Base-by-base conservation (phyloP, 1,284 basidiomycete species). In the Apiotrichum mycotoxinovorans region DNA sequence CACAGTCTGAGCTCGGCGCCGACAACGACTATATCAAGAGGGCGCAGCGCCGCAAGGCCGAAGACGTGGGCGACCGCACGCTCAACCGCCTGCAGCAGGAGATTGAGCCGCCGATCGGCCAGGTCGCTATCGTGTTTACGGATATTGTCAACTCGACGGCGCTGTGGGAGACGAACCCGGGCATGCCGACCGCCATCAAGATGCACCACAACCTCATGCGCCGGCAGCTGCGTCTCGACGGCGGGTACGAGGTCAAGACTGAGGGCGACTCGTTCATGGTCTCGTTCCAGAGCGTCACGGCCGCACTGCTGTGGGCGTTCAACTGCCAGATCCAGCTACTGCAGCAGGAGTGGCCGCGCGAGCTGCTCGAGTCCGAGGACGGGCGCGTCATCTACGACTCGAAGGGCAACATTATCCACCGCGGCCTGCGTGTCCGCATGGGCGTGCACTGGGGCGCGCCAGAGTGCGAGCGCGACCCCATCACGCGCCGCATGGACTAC, bases 201-300 rank as follows among this genome's bases (percentile, higher is more conserved):
- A 79, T 93, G 69, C 96, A 98, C 79, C 96, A 98, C 74, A 83
- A 81, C 58, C 80, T 98, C 17, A 82, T 98, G 57, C 86, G 95
- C 23, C 83, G 94, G 12, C 87, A 91, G 65, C 79, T 98, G 43
- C 85, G 95, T 33, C 82, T 89, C 52, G 95, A 94, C 69, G 94
- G 93, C 42, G 96, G 96, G 0, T 99, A 98, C 77, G 94, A 98
- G 78, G 95, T 98, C 69, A 99, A 99, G 79, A 98, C 96, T 22
- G 96, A 98, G 87, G 96, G 96, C 37, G 96, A 98, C 71, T 87
- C 95, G 0, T 98, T 98, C 81, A 96, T 98, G 90, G 94, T 95
- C 48, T 94, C 93, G 18, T 98, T 99, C 83, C 89, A 89, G 11
- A 89, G 86, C 5, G 85, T 93, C 10, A 82, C 91, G 4, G 83